Evolutionary conservation across 2,329 filamentous ascomycete species (phyloP), one percentile per base, ranked within the genome.

Genomic region (Periconia digitata): DNA sequence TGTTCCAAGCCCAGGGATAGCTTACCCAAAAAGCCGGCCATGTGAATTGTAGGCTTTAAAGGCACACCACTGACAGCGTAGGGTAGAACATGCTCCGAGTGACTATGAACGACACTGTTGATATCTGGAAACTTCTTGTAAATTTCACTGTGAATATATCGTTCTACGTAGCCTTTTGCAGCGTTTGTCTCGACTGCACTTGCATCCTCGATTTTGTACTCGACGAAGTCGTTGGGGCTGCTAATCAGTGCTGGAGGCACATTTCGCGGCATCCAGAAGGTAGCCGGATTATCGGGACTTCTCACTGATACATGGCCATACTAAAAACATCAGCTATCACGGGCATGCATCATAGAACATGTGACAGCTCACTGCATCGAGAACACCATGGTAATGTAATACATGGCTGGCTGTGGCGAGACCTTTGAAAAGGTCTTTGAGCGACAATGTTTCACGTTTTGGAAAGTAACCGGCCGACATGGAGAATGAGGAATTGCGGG

Each of bases 251-350:
- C 74, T 4, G 76, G 74, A 1, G 75, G 65, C 27, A 75, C 68
- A n/a, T 68, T 69, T 39, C 63, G 65, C 16, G 74, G 67, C 58
- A 79, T 70, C 68, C 73, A 77, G 60, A 77, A 78, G 0, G 72
- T 76, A 2, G 71, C 61, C 1, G 72, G 59, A 8, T 79, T 74
- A 29, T 69, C 65, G 7, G 79, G 79, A 47, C 79, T 74, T 6
- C 80, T 73, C 17, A 80, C 69, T 2, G 79, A 81, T 12, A 83
- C 68, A 53, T 83, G 80, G 16, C 80, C 79, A 55, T 78, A 83
- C 1, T 32, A 32, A 15, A 32, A 10, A 12, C 12, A 32, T 32
- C 27, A 32, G 27, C 27, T 10, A 32, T 13, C 8, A 32, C 10
- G 27, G n/a, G 12, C n/a, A 10, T 12, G 27, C n/a, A 3, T 10